phyloP scores from a whole-genome alignment of 2,329 filamentous ascomycete species.

The Parasarocladium wereldwijsianum region DNA sequence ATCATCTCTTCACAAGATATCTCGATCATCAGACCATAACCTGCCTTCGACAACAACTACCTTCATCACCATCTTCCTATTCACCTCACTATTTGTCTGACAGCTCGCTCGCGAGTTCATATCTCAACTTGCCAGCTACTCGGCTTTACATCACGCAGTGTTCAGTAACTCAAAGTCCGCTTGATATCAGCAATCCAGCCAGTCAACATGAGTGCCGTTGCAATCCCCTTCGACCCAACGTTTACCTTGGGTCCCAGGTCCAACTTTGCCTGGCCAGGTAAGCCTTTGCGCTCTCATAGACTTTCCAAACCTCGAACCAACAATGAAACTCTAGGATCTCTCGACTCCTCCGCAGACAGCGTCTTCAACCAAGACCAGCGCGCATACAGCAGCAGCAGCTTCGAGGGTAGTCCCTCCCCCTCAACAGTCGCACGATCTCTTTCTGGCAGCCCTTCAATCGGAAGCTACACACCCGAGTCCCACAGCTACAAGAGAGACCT shows the following conservation, averaged over 20 bases:
- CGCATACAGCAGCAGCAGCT: constrained; percentile 15
- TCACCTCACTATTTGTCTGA: no score
- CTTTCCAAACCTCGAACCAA: constrained; percentile 3
- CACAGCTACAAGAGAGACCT: constrained; percentile 49
- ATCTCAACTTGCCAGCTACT: no score
- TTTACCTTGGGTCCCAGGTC: constrained; percentile 37
- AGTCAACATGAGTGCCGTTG: constrained; percentile 37
- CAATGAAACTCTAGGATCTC: constrained; percentile 11
- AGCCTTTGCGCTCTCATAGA: constrained; percentile 6
- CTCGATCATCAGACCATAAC: no score
- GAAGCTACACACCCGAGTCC: constrained; percentile 37
- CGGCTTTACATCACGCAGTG: no score
- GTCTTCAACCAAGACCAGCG: constrained; percentile 9
- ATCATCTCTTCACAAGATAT: no score
- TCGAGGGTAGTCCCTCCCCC: constrained; percentile 37
- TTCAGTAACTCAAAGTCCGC: no score
- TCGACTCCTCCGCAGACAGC: constrained; percentile 20
- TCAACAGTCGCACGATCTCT: constrained; percentile 34
- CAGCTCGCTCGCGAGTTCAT: no score
- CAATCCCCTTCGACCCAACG: constrained; percentile 34
- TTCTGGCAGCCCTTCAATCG: constrained; percentile 42
- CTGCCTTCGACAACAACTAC: no score
- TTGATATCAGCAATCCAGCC: no score
- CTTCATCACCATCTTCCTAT: no score
- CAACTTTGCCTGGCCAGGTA: constrained; percentile 36